These are phyloP conservation scores for Plasmopara viticola DNA, from an alignment of 352 stramenopile genomes.

Conservation along the genomic window DNA sequence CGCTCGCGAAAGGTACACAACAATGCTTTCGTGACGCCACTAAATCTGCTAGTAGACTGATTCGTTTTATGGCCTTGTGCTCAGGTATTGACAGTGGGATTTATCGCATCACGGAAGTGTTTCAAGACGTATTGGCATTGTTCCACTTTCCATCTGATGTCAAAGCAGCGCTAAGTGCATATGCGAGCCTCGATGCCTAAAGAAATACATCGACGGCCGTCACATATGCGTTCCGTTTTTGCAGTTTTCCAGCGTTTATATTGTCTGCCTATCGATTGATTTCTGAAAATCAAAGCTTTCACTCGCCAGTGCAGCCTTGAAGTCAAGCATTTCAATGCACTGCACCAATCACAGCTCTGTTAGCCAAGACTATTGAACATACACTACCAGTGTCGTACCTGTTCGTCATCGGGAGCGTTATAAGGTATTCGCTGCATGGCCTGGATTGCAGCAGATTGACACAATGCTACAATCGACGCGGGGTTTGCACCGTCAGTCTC, in stretches of 20 bases:
- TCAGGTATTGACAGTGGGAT: constrained; percentile 72
- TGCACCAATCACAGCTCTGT: constrained; percentile 10
- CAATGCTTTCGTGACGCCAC: neutral
- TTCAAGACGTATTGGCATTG: constrained; percentile 49
- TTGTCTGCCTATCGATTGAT: constrained; percentile 4
- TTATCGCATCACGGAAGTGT: constrained; percentile 69
- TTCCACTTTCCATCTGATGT: constrained; percentile 47
- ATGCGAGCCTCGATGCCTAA: constrained; percentile 40
- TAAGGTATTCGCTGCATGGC: constrained; percentile 57
- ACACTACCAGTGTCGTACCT: constrained; percentile 19
- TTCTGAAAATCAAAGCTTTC: constrained; percentile 36
- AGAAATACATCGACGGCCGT: constrained; percentile 1
- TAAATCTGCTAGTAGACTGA: constrained; percentile 4
- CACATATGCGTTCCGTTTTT: constrained; percentile 2
- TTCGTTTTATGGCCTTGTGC: too few relatives aligned
- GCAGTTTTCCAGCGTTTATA: neutral
- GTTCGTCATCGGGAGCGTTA: constrained; percentile 14
- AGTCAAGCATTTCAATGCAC: constrained; percentile 42
- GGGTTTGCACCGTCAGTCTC: constrained; percentile 61
- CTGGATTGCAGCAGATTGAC: constrained; percentile 60
- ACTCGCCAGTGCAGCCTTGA: constrained; percentile 31
- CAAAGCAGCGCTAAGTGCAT: constrained; percentile 43
- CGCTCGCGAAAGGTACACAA: constrained; percentile 45
- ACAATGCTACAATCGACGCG: constrained; percentile 67
- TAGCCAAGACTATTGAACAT: constrained; percentile 3